A percentile compares a stretch with the other conserved stretches of the same genome.
phyloP scores from a whole-genome alignment of 768 basidiomycete genomes.

The Rhodotorula diobovata region DNA sequence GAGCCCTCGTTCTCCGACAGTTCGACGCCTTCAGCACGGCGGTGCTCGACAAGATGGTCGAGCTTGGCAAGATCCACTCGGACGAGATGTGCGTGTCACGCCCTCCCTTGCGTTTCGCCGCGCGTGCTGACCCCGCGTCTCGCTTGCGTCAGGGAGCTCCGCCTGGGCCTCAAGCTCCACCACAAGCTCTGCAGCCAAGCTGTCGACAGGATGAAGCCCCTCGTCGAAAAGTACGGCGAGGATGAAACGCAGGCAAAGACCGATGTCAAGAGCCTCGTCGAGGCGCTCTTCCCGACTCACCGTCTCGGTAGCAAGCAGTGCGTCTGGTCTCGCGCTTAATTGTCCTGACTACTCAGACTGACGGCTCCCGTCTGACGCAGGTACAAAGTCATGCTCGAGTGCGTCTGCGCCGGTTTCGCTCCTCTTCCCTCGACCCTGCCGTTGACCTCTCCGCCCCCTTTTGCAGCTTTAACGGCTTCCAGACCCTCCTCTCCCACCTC shows the following conservation, averaged over 20 bases:
- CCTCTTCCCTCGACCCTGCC: too few relatives aligned
- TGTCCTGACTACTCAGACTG: not conserved
- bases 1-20: not conserved
- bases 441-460: too few relatives aligned
- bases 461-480: constrained; percentile 21
- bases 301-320: constrained; percentile 11
- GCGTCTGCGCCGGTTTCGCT: not conserved
- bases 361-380: not conserved
- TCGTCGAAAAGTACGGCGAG: constrained; percentile 33
- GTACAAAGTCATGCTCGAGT: constrained; percentile 27
- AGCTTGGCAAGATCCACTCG: constrained; percentile 14
- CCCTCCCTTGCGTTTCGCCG: not conserved
- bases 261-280: constrained; percentile 16
- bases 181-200: constrained; percentile 4
- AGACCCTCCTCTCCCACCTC: constrained; percentile 11
- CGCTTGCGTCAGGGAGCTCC: constrained; percentile 20
- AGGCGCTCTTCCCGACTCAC: constrained; percentile 31
- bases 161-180: constrained; percentile 16
- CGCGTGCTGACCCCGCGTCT: not conserved
- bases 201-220: constrained; percentile 16
- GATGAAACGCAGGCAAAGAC: constrained; percentile 21
- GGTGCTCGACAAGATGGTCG: constrained; percentile 17
- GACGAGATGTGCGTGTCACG: constrained; percentile 10
- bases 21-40: constrained; percentile 13
- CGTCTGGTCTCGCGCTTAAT: not conserved